Percentiles rank a stretch among this genome's conserved stretches.
phyloP scores from a whole-genome alignment of 768 basidiomycete species.

The Lactarius tabidus region DNA sequence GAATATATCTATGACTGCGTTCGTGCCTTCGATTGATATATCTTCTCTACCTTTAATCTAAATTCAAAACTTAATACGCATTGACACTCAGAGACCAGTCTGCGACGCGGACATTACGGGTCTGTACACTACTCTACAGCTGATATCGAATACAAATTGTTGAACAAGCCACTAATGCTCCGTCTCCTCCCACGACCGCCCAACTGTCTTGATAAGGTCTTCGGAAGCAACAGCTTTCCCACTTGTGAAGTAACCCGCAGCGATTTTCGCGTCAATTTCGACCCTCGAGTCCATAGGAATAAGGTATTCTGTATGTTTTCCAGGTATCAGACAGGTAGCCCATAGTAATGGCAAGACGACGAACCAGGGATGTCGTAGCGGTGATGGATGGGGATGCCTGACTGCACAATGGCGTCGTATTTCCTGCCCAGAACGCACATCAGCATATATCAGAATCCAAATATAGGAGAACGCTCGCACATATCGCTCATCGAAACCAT shows the following conservation, averaged over 20 bases:
- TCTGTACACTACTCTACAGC: constrained; percentile 1
- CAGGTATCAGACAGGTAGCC: not conserved
- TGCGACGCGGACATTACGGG: not conserved
- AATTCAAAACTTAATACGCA: too few relatives aligned
- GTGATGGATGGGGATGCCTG: constrained; percentile 75
- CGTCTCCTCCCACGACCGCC: constrained; percentile 86
- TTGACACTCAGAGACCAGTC: too few relatives aligned
- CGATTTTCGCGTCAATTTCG: constrained; percentile 96
- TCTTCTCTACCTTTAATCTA: too few relatives aligned
- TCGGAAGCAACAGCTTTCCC: constrained; percentile 72
- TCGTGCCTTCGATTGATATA: too few relatives aligned
- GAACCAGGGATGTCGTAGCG: constrained; percentile 85
- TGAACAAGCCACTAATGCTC: constrained; percentile 52
- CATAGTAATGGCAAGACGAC: constrained; percentile 25
- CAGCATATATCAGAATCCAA: not conserved
- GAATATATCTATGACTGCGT: too few relatives aligned
- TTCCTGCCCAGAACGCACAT: constrained; percentile 49
- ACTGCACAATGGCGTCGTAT: constrained; percentile 89
- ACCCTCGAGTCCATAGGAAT: constrained; percentile 88
- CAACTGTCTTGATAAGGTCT: constrained; percentile 82
- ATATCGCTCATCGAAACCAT: constrained; percentile 92
- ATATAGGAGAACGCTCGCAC: constrained; percentile 35
- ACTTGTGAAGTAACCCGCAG: constrained; percentile 86
- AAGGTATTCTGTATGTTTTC: constrained; percentile 55
- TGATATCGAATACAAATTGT: not conserved